Evolutionary conservation across 176 grass and related monocot genomes (phyloP), one percentile per base, ranked within the genome.

Genomic region (Triticum monococcum): DNA sequence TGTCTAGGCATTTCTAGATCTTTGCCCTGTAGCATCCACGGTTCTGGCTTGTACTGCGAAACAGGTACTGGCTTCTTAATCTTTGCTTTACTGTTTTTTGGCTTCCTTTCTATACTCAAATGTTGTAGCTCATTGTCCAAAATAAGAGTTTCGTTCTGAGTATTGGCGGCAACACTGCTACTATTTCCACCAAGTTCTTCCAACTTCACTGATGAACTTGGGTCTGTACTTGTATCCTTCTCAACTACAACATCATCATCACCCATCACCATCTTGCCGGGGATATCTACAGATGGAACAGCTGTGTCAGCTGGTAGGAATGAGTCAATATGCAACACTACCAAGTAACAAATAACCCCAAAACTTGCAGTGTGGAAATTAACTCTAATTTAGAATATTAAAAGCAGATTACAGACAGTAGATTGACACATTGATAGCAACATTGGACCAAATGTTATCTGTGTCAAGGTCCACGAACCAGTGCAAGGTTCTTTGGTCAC

Each of bases 21-120:
- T 88, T 91, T 62, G 68, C 16, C 68, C 41, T 79, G 76, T 82
- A 95, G 77, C 89, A 96, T 95, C 96, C 96, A 96, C 77, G 88
- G 84, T 83, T 98, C 93, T 75, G 90, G 91, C 62, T 98, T 95
- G 83, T 98, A 95, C 54, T 89, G 78, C 38, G 78, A 84, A 86
- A 84, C 68, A 80, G 33, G 61, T 65, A 79, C 11, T 43, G 84
- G 68, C 83, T 92, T 96, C 81, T 74, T 92, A 62, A 64, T 76
- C n/a, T 71, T 88, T 12, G 78, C 18, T 86, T 95, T 89, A 63
- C 45, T 89, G 43, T 82, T 83, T 75, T 65, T 82, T 3, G 64
- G 20, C 60, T 90, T 84, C 57, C 80, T 95, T 66, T 89, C 89
- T 68, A 94, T 91, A 83, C 86, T 98, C 86, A 94, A 87, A 64